Evolutionary conservation across 2,329 filamentous ascomycete species (phyloP), one percentile per base, ranked within the genome.

Genomic region (Aspergillus viridinutans): DNA sequence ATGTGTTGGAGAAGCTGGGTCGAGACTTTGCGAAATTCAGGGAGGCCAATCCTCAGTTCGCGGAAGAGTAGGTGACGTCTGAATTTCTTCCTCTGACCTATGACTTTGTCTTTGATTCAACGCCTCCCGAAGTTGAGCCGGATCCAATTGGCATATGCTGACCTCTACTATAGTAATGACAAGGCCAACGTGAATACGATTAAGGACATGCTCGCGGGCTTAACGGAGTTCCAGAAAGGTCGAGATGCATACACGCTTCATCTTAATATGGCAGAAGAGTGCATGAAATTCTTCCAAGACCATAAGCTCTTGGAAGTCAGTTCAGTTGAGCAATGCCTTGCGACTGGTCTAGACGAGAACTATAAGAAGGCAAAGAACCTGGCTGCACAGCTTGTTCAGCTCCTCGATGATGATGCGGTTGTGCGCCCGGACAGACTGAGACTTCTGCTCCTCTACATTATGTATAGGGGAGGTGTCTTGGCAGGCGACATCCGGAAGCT

Each of bases 231-330:
- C 69, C 90, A 96, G 68, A 89, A 95, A 74, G 90, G 94, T 81
- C 97, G 97, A 73, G 91, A 96, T 70, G 88, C 90, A 1, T 99
- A 97, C 73, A 94, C 92, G 0, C 79, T 99, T 54, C 94, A 99
- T 74, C 80, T 99, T 45, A 93, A 87, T 64, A 97, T 99, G 93
- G 94, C 94, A 1, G 90, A 97, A 71, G 92, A 96, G 71, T 96
- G 92, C 72, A 97, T 97, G 92, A 91, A 91, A 65, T 85, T 90
- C 40, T 99, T 99, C 67, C 87, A 96, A 70, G 80, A 85, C 53
- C 85, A 88, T 71, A 96, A 96, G 69, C 81, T 99, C 6, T 83
- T 89, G 6, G 94, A 99, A 68, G 81, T 97, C 57, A 92, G 92
- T 12, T 88, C 89, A 0, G 83, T 92, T 5, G 94, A 99, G 75